A percentile compares a stretch with the other conserved stretches of the same genome.
These are phyloP conservation scores for Diaporthe sp. DNA, from an alignment of 2,329 filamentous ascomycete genomes.

Conservation along the genomic window DNA sequence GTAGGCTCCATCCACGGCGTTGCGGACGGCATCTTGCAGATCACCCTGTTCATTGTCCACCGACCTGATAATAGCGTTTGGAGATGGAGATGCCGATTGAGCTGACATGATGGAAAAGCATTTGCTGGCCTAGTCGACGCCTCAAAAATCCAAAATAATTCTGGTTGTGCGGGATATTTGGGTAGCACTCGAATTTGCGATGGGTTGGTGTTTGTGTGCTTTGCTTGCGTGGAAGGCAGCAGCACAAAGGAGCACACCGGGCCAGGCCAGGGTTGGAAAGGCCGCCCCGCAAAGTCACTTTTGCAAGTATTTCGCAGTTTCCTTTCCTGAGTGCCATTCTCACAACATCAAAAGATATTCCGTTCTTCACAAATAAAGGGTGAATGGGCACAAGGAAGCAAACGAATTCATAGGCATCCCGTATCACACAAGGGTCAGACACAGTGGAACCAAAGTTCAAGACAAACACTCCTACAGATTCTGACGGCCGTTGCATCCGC, in stretches of 20 bases:
- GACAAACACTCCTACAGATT: conserved; percentile 24
- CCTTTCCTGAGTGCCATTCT: neutral
- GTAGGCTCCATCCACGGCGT: conserved; percentile 50
- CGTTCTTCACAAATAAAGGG: no score
- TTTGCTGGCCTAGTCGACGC: no score
- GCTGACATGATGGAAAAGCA: neutral
- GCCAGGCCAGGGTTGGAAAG: conserved; percentile 1
- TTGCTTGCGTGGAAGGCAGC: neutral
- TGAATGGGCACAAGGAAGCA: neutral
- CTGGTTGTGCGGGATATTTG: neutral
- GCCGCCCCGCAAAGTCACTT: neutral
- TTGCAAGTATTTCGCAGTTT: no score
- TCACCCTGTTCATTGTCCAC: conserved; percentile 30
- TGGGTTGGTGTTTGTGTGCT: neutral
- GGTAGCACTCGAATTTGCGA: neutral
- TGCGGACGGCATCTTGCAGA: conserved; percentile 27
- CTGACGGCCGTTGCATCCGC: conserved; percentile 6
- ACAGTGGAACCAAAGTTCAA: conserved; percentile 35
- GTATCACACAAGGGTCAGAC: conserved; percentile 32
- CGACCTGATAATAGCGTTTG: neutral
- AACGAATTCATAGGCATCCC: neutral
- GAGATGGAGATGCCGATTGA: neutral
- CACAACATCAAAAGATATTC: neutral
- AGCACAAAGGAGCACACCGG: neutral
- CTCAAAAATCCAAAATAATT: neutral